phyloP scores from a whole-genome alignment of 768 basidiomycete species.

The Boletus pseudopeckii region DNA sequence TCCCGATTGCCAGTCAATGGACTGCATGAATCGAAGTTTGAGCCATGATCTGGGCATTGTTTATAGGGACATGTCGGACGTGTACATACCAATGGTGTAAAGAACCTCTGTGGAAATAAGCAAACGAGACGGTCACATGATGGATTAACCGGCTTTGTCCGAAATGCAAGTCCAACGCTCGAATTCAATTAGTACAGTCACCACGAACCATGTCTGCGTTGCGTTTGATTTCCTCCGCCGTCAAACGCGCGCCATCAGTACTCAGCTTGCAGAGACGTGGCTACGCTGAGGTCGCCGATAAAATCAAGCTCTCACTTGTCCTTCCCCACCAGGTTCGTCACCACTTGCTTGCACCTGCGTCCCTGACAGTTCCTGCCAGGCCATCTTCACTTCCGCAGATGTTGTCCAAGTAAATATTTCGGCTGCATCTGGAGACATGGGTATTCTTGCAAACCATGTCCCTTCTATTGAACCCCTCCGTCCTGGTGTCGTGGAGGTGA shows the following conservation, averaged over 20 bases:
- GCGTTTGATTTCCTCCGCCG: slow-evolving; percentile 63
- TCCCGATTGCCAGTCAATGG: slow-evolving; percentile 31
- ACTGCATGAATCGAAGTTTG: slow-evolving; percentile 27
- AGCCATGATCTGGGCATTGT: slow-evolving; percentile 9
- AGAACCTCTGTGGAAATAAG: no score
- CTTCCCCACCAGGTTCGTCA: slow-evolving; percentile 89
- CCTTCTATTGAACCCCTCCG: slow-evolving; percentile 94
- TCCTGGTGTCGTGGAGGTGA: slow-evolving; percentile 91
- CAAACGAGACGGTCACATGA: slow-evolving; percentile 20
- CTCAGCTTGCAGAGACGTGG: slow-evolving; percentile 65
- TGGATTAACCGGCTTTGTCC: slow-evolving; percentile 28
- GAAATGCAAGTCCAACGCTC: slow-evolving; percentile 3
- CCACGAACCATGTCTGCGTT: slow-evolving; percentile 63
- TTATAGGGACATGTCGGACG: not conserved
- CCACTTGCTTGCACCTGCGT: not conserved
- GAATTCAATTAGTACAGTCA: not conserved
- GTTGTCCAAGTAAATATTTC: slow-evolving; percentile 95
- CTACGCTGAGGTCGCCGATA: slow-evolving; percentile 89
- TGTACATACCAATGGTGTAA: not conserved
- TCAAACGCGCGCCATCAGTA: slow-evolving; percentile 54
- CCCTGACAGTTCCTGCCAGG: slow-evolving; percentile 43
- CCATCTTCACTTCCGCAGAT: slow-evolving; percentile 86
- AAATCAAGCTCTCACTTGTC: slow-evolving; percentile 88
- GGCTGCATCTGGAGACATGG: slow-evolving; percentile 96
- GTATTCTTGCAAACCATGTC: slow-evolving; percentile 98